Base-by-base conservation (phyloP, 1,139 yeast species). In the Pichia sp. region DNA sequence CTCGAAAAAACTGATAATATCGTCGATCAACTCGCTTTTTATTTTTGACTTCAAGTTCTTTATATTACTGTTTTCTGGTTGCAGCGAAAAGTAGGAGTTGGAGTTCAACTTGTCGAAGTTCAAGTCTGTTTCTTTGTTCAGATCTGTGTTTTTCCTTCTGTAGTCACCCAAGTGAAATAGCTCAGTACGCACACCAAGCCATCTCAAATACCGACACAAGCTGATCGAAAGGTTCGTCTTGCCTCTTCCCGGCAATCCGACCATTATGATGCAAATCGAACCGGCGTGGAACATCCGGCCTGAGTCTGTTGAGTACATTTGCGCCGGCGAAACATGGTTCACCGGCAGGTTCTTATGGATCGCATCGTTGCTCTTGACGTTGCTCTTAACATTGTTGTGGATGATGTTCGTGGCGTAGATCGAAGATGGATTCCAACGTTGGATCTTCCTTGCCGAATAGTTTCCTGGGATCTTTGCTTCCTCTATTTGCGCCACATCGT, bases 261-360 rank as follows among this genome's bases (percentile, higher is more conserved):
- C 95, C 62, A 93, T 77, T 10, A 87, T 90, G 57, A 93, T 86
- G 66, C 96, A 84, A 53, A 93, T 85, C 67, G 91, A 89, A 4
- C 99, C 99, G 4, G 99, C 98, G 66, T 93, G 98, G 73, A 89
- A 93, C 64, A 95, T 75, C 59, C 90, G 78, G 0, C 97, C 97
- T 0, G 91, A 83, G 60, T 90, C 96, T 0, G 97, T 92, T 14
- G 95, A 84, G 67, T 92, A 92, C 53, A 91, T 75, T 71, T 92
- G 98, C 0, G 95, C 97, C 0, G 96, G 93, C 6, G 90, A 78
- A 41, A 81, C 78, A 61, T 78, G 77, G 55, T 71, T 69, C 30
- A 80, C 76, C 53, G 80, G 79, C 49, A 80, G 73, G 51, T 75
- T 76, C 49, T 75, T 75, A 62, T 82, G 87, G 47, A 82, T 83